phyloP scores from a whole-genome alignment of 306 rosid species.

The Mucuna pruriens region DNA sequence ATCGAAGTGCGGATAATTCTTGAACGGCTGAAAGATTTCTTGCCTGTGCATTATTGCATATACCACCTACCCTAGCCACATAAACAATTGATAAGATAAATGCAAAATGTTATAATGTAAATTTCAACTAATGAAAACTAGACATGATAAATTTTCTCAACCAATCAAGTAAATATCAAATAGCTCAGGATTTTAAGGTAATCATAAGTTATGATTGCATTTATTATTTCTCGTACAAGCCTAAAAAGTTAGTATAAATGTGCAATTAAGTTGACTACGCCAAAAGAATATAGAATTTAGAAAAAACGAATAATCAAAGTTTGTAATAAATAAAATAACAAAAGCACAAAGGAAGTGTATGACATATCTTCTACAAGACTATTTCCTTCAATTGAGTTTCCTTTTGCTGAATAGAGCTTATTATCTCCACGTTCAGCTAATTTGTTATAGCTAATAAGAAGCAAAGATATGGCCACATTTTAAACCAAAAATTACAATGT shows the following conservation, averaged over 20 bases:
- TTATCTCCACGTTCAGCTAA: conserved; percentile 71
- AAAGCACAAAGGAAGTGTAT: conserved; percentile 31
- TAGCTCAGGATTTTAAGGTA: conserved; percentile 99
- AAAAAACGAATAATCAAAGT: neutral
- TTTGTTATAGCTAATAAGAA: conserved; percentile 75
- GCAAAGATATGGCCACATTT: too few species aligned
- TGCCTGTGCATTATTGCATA: too few species aligned
- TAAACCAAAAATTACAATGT: too few species aligned
- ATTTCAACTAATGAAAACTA: conserved; percentile 1
- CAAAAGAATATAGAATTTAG: conserved; percentile 43
- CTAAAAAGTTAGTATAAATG: conserved; percentile 93
- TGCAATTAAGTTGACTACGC: conserved; percentile 91
- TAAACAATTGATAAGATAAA: neutral
- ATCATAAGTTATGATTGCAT: conserved; percentile 88
- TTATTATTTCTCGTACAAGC: conserved; percentile 92
- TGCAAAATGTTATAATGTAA: neutral
- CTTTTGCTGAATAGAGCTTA: conserved; percentile 57
- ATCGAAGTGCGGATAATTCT: too few species aligned
- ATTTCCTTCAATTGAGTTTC: conserved; percentile 62
- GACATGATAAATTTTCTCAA: conserved; percentile 26
- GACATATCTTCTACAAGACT: conserved; percentile 74
- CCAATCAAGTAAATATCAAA: conserved; percentile 23
- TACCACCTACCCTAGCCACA: conserved; percentile 67
- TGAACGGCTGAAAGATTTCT: conserved; percentile 95
- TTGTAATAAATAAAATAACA: neutral